Evolutionary conservation across 2,329 filamentous ascomycete genomes (phyloP).

Genomic region (Fonsecaea erecta): DNA sequence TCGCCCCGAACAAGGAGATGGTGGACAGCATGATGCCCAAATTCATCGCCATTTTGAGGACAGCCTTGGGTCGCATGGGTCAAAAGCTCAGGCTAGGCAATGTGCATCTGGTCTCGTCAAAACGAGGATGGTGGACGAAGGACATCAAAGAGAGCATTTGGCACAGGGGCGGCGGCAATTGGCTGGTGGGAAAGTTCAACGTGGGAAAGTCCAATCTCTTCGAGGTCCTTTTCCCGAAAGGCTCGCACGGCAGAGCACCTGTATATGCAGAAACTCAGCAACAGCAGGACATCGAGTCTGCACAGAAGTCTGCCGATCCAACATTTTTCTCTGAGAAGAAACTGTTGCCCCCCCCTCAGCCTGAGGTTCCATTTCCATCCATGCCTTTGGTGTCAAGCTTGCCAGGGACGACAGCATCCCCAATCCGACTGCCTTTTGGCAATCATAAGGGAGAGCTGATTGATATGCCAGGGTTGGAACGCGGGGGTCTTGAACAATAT

Average conservation of each 20-base stretch:
- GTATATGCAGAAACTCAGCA: constrained; percentile 42
- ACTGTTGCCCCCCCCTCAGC: constrained; percentile 76
- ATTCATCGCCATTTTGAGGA: constrained; percentile 74
- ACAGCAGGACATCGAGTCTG: constrained; percentile 38
- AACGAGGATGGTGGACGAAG: constrained; percentile 87
- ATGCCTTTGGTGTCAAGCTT: constrained; percentile 87
- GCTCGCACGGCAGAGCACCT: constrained; percentile 57
- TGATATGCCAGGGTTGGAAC: constrained; percentile 83
- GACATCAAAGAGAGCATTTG: constrained; percentile 85
- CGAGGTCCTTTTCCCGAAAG: constrained; percentile 83
- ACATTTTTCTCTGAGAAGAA: constrained; percentile 43
- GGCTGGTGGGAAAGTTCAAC: constrained; percentile 98
- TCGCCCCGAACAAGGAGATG: constrained; percentile 81
- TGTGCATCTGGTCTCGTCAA: constrained; percentile 82
- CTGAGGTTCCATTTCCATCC: constrained; percentile 74
- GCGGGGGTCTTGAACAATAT: constrained; percentile 72
- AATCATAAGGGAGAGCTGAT: constrained; percentile 82
- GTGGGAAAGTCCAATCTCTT: constrained; percentile 96
- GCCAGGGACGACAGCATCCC: constrained; percentile 91
- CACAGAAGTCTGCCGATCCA: constrained; percentile 22
- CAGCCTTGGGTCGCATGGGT: constrained; percentile 71
- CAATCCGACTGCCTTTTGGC: constrained; percentile 90
- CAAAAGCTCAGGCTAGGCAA: constrained; percentile 82
- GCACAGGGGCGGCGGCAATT: constrained; percentile 80
- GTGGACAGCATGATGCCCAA: constrained; percentile 88